A percentile compares a stretch with the other conserved stretches of the same genome.
Evolutionary conservation across 345 rosid species (phyloP).

Genomic region (Eucalyptus urophylla): DNA sequence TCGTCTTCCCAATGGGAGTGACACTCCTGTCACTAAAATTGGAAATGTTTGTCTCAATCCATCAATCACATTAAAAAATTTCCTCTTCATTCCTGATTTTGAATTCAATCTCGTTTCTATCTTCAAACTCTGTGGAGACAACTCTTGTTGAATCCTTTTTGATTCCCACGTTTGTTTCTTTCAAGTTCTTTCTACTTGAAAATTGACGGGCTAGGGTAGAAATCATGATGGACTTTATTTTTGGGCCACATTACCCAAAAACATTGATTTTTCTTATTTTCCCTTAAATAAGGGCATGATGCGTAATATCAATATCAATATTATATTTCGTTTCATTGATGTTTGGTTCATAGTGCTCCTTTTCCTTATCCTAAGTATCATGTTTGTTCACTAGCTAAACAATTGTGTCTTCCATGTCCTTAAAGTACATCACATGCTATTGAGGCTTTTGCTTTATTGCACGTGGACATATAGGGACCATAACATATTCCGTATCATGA

Average conservation of each 20-base stretch:
- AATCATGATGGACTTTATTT: not conserved
- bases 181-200: not conserved
- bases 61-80: not conserved
- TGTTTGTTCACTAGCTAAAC: not conserved
- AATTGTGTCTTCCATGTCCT: not conserved
- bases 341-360: not conserved
- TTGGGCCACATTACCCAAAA: not conserved
- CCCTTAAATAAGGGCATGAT: not conserved
- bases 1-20: not conserved
- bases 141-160: not conserved
- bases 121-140: not conserved
- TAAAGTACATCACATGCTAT: not conserved
- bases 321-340: too few relatives aligned
- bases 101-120: not conserved
- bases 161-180: not conserved
- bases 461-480: too few relatives aligned
- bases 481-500: too few relatives aligned
- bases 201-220: not conserved
- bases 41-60: not conserved
- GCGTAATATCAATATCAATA: too few relatives aligned
- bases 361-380: not conserved
- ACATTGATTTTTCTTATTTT: not conserved
- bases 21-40: not conserved
- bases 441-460: not conserved
- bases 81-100: not conserved